A percentile compares a stretch with the other conserved stretches of the same genome.
Conservation (phyloP, 371 early-diverging fungal genomes). For the Mortierella sp. region DNA sequence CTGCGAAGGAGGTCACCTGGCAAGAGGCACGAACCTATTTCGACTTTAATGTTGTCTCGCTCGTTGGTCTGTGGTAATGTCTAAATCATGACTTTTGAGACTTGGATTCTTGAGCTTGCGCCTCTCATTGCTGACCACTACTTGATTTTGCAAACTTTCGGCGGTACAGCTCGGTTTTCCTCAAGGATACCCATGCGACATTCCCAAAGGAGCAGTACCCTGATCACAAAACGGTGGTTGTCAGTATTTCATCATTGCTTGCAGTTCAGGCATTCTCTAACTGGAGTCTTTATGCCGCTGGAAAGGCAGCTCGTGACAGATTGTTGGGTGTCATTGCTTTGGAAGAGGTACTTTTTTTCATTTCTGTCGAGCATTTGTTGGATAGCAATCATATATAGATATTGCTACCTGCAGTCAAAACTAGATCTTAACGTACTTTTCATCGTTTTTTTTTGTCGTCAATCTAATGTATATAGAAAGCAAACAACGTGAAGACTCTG, state of each 20-base stretch:
- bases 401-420: background rate
- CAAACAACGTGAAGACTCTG: slow-evolving; percentile 69
- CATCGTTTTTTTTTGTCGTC: background rate
- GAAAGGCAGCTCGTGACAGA: slow-evolving; percentile 93
- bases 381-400: too few relatives aligned
- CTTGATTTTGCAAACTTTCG: too few relatives aligned
- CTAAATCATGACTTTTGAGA: too few relatives aligned
- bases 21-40: slow-evolving; percentile 67
- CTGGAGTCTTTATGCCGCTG: slow-evolving; percentile 88
- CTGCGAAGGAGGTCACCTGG: slow-evolving; percentile 65
- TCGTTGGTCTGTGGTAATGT: slow-evolving; percentile 63
- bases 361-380: background rate
- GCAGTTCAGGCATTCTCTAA: slow-evolving; percentile 83
- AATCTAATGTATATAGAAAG: slow-evolving; percentile 11
- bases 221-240: slow-evolving; percentile 61
- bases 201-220: slow-evolving; percentile 39
- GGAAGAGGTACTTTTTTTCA: slow-evolving; percentile 63
- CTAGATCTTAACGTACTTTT: background rate
- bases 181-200: slow-evolving; percentile 49
- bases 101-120: too few relatives aligned
- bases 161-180: slow-evolving; percentile 51
- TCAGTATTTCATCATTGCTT: slow-evolving; percentile 89
- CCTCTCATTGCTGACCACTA: too few relatives aligned
- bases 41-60: slow-evolving; percentile 70
- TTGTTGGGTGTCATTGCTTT: slow-evolving; percentile 74